These are phyloP conservation scores for Scutellaria baicalensis DNA, from an alignment of 257 asterid species.

Conservation along the genomic window DNA sequence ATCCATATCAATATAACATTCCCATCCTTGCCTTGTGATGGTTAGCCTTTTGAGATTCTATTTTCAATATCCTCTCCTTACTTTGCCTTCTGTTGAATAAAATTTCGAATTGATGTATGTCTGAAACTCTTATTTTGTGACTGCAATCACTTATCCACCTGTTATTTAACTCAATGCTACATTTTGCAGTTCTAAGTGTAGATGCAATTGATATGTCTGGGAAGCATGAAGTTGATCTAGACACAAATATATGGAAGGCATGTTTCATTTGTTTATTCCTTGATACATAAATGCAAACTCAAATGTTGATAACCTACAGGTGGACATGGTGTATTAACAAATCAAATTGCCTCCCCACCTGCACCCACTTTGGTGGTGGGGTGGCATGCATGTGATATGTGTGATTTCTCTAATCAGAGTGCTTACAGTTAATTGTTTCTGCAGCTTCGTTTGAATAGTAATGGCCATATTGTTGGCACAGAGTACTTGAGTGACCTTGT, in stretches of 20 bases:
- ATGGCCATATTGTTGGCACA: slow-evolving; percentile 79
- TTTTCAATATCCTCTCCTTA: background rate
- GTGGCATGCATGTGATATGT: background rate
- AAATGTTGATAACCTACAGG: background rate
- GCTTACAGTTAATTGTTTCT: slow-evolving; percentile 27
- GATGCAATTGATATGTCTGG: slow-evolving; percentile 99
- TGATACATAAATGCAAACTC: background rate
- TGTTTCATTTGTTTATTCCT: slow-evolving; percentile 7
- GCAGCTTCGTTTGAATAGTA: slow-evolving; percentile 84
- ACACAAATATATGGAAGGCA: slow-evolving; percentile 99
- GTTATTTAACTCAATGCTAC: background rate
- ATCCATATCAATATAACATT: slow-evolving; percentile 95
- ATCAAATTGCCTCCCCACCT: background rate
- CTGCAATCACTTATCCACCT: background rate
- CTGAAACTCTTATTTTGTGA: background rate
- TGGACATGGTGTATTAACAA: background rate
- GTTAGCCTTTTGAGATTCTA: slow-evolving; percentile 34
- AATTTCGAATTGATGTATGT: background rate
- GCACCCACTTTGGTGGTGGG: background rate
- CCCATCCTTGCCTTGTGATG: slow-evolving; percentile 98
- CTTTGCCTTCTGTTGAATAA: background rate
- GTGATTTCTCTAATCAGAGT: background rate
- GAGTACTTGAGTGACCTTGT: slow-evolving; percentile 92
- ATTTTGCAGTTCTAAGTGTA: slow-evolving; percentile 72
- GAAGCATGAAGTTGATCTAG: slow-evolving; percentile 99